Evolutionary conservation across 2,329 filamentous ascomycete genomes (phyloP).

Genomic region (Diaporthe sp.): DNA sequence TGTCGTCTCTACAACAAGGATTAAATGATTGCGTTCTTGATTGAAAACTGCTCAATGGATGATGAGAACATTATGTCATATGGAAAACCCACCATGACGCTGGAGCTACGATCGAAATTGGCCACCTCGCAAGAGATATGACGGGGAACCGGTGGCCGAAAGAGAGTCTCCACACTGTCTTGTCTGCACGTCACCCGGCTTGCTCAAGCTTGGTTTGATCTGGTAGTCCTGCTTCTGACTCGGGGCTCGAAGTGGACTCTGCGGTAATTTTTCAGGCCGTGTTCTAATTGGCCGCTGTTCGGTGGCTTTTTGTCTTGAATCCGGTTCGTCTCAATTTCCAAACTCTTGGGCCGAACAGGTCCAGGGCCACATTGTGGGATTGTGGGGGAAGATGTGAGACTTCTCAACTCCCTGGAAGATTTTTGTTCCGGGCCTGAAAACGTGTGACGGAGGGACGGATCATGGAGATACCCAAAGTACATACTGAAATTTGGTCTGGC

Average conservation of each 20-base stretch:
- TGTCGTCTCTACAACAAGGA: slow-evolving; percentile 2
- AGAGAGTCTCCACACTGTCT: background rate
- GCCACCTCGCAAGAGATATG: slow-evolving; percentile 1
- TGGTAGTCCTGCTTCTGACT: slow-evolving; percentile 22
- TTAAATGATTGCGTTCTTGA: background rate
- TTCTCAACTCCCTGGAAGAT: background rate
- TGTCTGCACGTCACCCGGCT: slow-evolving; percentile 7
- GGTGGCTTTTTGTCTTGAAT: background rate
- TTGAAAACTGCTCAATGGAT: background rate
- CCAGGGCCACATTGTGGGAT: background rate
- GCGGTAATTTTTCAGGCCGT: background rate
- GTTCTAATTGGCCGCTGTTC: background rate
- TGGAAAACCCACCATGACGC: background rate
- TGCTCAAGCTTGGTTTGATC: slow-evolving; percentile 13
- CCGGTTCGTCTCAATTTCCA: background rate
- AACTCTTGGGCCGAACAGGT: background rate
- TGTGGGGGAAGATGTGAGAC: background rate
- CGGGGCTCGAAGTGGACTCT: slow-evolving; percentile 15
- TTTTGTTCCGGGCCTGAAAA: background rate
- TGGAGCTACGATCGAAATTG: background rate
- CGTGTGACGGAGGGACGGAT: background rate
- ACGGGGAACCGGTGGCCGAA: background rate
- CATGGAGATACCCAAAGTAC: background rate
- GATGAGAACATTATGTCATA: background rate
- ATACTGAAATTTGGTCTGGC: background rate